phyloP scores from a whole-genome alignment of 257 asterid genomes.

The Verbena officinalis region DNA sequence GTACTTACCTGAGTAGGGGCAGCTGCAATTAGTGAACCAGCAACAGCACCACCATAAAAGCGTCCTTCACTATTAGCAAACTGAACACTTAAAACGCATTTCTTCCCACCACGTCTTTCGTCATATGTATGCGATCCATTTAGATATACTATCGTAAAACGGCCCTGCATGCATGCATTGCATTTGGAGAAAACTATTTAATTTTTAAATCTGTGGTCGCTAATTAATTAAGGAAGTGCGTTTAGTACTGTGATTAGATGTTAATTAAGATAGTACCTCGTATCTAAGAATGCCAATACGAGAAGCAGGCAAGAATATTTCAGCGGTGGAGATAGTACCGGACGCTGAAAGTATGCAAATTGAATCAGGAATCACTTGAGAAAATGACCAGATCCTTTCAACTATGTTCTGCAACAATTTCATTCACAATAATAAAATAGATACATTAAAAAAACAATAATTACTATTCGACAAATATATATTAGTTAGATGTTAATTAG shows the following conservation, averaged over 20 bases:
- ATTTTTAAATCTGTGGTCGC: too few relatives aligned
- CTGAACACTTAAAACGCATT: slow-evolving; percentile 34
- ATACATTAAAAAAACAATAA: background rate
- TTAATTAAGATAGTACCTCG: slow-evolving; percentile 35
- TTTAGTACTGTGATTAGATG: too few relatives aligned
- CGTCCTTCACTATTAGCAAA: slow-evolving; percentile 31
- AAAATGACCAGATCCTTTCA: slow-evolving; percentile 38
- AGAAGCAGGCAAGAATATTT: slow-evolving; percentile 28
- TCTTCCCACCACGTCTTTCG: slow-evolving; percentile 27
- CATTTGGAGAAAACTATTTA: too few relatives aligned
- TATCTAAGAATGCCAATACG: slow-evolving; percentile 28
- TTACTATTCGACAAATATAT: too few relatives aligned
- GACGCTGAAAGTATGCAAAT: slow-evolving; percentile 42
- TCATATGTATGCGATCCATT: slow-evolving; percentile 42
- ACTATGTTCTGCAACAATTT: slow-evolving; percentile 40
- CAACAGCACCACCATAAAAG: slow-evolving; percentile 44
- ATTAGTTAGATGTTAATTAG: too few relatives aligned
- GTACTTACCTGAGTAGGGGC: slow-evolving; percentile 43
- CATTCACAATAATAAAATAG: too few relatives aligned
- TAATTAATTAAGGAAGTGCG: too few relatives aligned
- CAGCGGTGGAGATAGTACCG: slow-evolving; percentile 42
- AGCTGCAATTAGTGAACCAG: slow-evolving; percentile 31
- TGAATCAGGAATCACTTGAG: slow-evolving; percentile 39
- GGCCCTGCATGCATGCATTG: too few relatives aligned
- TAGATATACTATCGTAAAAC: slow-evolving; percentile 30